Conservation (phyloP, 768 basidiomycete species). For the Brasilioporus rufonigricans region DNA sequence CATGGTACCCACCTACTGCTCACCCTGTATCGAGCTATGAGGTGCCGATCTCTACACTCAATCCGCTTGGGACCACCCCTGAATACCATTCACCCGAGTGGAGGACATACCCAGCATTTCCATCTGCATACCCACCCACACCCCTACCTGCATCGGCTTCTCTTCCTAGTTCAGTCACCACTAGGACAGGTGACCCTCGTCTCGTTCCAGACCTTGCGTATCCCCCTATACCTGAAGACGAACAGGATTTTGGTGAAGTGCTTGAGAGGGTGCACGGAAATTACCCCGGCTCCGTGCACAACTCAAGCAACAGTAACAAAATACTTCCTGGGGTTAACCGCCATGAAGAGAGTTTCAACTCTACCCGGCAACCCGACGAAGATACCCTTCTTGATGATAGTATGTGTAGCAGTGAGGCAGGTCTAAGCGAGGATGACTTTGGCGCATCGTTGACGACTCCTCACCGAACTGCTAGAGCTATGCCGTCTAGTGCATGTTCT, state of each 20-base stretch:
- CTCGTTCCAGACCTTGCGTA: conserved; percentile 15
- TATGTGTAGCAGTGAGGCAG: conserved; percentile 26
- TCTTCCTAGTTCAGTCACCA: conserved; percentile 24
- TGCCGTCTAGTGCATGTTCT: conserved; percentile 22
- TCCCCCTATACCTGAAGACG: conserved; percentile 40
- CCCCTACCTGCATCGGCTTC: conserved; percentile 45
- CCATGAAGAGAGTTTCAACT: conserved; percentile 1
- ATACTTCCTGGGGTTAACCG: conserved; percentile 40
- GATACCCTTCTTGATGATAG: conserved; percentile 25
- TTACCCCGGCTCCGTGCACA: conserved; percentile 56
- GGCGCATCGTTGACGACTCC: conserved; percentile 69
- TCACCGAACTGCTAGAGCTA: conserved; percentile 27
- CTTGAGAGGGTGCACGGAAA: conserved; percentile 63
- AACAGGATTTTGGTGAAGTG: conserved; percentile 68
- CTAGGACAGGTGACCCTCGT: conserved; percentile 2
- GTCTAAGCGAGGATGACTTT: conserved; percentile 51
- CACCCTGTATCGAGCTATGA: conserved; percentile 27
- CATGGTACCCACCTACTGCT: conserved; percentile 59
- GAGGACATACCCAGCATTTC: conserved; percentile 71
- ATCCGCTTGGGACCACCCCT: conserved; percentile 27
- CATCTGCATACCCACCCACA: conserved; percentile 75
- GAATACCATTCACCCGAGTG: conserved; percentile 56
- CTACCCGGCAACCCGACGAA: conserved; percentile 12
- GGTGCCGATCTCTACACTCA: conserved; percentile 1
- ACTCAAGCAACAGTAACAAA: conserved; percentile 56